Base-by-base conservation (phyloP, 176 grass and related monocot genomes). In the Oryza punctata region DNA sequence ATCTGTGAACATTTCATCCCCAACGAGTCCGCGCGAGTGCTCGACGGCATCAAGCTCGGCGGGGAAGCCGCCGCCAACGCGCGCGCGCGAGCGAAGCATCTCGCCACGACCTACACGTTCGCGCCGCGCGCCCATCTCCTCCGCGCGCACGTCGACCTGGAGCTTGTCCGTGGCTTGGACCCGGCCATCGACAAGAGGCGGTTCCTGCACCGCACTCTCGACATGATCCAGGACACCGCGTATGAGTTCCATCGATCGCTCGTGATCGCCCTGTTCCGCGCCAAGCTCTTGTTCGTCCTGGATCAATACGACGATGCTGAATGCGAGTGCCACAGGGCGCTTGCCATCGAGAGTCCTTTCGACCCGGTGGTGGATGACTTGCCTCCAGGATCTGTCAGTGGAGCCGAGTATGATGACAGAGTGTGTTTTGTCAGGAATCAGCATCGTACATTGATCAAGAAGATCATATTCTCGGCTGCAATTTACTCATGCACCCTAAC, bases 251-350 rank as follows among this genome's bases (percentile, higher is more conserved):
- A 2, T 24, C 49, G 49, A 10, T 73, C 69, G 33, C 24, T 73
- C 37, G 50, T 82, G 24, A 5, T 73, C 12, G 49, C 69, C 80
- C 72, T 71, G 52, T 82, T 82, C 68, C 80, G 28, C 52, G 52
- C 68, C 14, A 63, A 73, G 50, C 23, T 63, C 52, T 18, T 82
- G 50, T 63, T 72, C 80, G 16, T 72, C 35, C 69, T 82, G 35
- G 23, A 61, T n/a, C 16, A 73, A 14, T 72, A 63, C 21, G 80
- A 73, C 72, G 52, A 27, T 4, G 24, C 69, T 1, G 67, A 72
- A 12, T 18, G 16, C 2, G 68, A 72, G 68, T 70, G 68, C 68
- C 49, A 8, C 50, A 33, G 68, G 16, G 79, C 68, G 2, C 49
- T 82, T 43, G 9, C 15, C 50, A 8, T 82, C 1, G 24, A 72